Evolutionary conservation across 2,329 filamentous ascomycete species (phyloP).

Genomic region (Penicillium sp.): DNA sequence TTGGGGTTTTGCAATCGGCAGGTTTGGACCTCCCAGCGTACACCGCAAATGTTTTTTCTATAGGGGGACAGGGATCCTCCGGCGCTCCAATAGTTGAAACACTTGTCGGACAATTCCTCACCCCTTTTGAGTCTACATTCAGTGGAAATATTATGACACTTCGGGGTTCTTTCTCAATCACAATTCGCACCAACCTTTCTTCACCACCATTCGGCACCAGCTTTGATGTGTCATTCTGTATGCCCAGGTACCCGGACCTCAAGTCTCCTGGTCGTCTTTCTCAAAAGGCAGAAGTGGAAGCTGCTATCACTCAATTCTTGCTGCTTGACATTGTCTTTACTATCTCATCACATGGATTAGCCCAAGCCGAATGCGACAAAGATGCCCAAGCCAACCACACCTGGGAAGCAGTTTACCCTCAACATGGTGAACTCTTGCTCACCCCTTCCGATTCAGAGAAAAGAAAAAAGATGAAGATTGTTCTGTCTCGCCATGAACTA

Average conservation of each 20-base stretch:
- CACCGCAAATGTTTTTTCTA: constrained; percentile 28
- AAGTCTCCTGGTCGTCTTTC: constrained; percentile 36
- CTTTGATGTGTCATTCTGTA: constrained; percentile 38
- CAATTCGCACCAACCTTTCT: constrained; percentile 37
- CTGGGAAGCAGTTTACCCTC: constrained; percentile 36
- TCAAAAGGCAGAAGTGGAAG: constrained; percentile 35
- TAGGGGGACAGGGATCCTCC: constrained; percentile 13
- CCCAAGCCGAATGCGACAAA: neutral
- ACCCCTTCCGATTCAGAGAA: constrained; percentile 17
- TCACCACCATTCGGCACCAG: constrained; percentile 38
- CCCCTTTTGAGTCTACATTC: constrained; percentile 46
- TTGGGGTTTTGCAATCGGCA: constrained; percentile 33
- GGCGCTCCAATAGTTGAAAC: constrained; percentile 36
- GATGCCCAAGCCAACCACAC: constrained; percentile 1
- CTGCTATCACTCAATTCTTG: constrained; percentile 36
- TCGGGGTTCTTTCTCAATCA: constrained; percentile 40
- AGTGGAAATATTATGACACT: constrained; percentile 37
- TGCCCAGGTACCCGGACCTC: constrained; percentile 32
- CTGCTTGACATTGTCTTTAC: constrained; percentile 40
- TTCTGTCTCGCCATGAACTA: constrained; percentile 30
- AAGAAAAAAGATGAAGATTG: constrained; percentile 36
- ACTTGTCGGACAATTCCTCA: constrained; percentile 44
- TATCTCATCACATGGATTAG: constrained; percentile 22
- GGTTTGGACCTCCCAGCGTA: constrained; percentile 31
- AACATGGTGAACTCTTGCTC: constrained; percentile 37